These are phyloP conservation scores for Symbiodinium pilosum DNA, from an alignment of 73 alveolate species.

Conservation along the genomic window DNA sequence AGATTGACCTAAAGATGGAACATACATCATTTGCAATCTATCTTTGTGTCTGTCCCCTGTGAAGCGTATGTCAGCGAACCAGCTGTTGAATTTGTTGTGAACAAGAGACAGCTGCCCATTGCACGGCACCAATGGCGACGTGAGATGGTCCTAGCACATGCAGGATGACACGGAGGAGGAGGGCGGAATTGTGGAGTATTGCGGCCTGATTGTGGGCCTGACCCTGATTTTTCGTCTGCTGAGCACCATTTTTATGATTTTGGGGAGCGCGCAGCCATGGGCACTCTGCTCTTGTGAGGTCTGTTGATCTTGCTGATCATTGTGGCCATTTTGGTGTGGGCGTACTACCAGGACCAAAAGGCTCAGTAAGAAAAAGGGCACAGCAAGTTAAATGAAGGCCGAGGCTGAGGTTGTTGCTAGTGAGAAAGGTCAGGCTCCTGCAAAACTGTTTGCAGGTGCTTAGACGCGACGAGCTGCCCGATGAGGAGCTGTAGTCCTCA, in stretches of 20 bases:
- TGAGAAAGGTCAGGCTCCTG: not conserved
- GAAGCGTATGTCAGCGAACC: no score
- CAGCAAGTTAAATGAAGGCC: not conserved
- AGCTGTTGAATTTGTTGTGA: no score
- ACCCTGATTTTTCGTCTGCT: not conserved
- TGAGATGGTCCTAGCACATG: not conserved
- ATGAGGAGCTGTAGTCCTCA: not conserved
- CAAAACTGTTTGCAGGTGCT: not conserved
- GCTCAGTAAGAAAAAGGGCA: not conserved
- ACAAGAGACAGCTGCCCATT: no score
- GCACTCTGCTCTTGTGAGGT: not conserved
- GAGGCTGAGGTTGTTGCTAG: not conserved
- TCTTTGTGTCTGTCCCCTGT: no score
- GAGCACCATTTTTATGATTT: not conserved
- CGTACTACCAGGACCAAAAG: conserved; percentile 75
- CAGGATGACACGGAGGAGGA: conserved; percentile 11
- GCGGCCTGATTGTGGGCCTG: conserved; percentile 62
- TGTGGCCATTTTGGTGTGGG: conserved; percentile 58
- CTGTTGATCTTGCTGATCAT: conserved; percentile 28
- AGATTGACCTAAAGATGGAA: no score
- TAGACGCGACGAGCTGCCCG: not conserved
- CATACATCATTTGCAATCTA: no score
- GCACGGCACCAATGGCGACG: no score
- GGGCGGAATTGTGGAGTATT: conserved; percentile 61
- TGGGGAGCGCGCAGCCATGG: not conserved